Percentiles rank a stretch among this genome's conserved stretches.
phyloP scores from a whole-genome alignment of 139 green algal species.

The Picochlorum sp. region DNA sequence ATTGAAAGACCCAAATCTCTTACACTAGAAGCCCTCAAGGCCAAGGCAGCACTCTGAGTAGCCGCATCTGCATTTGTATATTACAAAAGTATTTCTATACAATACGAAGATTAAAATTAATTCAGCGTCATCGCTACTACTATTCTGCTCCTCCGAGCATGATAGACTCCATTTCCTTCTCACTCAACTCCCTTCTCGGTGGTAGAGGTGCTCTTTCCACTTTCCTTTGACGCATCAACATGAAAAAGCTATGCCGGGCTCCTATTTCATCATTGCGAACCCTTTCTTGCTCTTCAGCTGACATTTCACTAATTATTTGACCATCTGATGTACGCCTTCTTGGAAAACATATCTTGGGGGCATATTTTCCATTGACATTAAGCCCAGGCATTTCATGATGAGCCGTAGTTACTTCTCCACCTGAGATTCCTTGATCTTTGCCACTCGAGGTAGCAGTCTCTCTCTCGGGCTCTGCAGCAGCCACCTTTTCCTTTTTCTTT shows the following conservation, averaged over 20 bases:
- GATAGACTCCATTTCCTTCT: conserved; percentile 36
- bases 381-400: neutral
- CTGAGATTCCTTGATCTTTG: neutral
- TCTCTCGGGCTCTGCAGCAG: neutral
- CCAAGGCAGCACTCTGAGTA: conserved; percentile 3
- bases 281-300: conserved; percentile 2
- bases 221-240: neutral
- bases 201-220: neutral
- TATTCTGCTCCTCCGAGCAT: conserved; percentile 36
- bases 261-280: neutral
- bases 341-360: conserved; percentile 31
- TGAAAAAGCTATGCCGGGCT: neutral
- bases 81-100: neutral
- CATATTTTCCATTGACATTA: neutral
- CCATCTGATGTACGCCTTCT: conserved; percentile 20
- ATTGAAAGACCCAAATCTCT: conserved; percentile 96
- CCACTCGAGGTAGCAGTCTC: neutral
- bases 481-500: neutral
- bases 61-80: neutral
- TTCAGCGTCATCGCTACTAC: no score
- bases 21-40: conserved; percentile 62
- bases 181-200: conserved; percentile 12
- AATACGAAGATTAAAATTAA: no score
- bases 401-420: neutral
- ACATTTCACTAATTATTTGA: conserved; percentile 19